Evolutionary conservation across 2,329 filamentous ascomycete genomes (phyloP).

Genomic region (Teratosphaeria destructans): DNA sequence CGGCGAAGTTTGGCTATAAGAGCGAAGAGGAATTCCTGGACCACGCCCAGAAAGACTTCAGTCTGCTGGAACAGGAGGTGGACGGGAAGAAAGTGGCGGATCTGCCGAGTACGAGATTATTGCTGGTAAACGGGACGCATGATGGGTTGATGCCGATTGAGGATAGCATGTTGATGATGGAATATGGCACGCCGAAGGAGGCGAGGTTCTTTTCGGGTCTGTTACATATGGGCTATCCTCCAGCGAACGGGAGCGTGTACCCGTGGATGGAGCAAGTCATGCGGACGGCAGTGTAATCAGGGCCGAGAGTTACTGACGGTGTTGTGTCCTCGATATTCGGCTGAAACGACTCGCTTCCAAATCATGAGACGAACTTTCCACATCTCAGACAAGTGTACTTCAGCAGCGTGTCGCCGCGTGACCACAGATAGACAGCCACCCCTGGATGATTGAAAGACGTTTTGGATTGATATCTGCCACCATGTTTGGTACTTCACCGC

Average conservation of each 20-base stretch:
- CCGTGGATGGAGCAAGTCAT: slow-evolving; percentile 53
- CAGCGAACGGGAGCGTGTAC: slow-evolving; percentile 47
- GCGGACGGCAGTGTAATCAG: slow-evolving; percentile 7
- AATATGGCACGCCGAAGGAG: slow-evolving; percentile 56
- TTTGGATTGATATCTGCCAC: no score
- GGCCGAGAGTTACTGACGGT: no score
- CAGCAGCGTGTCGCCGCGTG: neutral
- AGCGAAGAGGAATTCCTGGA: slow-evolving; percentile 46
- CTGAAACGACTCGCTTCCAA: neutral
- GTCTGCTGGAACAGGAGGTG: slow-evolving; percentile 36
- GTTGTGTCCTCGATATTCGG: no score
- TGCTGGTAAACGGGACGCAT: slow-evolving; percentile 51
- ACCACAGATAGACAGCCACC: no score
- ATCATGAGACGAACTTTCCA: neutral
- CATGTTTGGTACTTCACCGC: no score
- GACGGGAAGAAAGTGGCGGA: slow-evolving; percentile 46
- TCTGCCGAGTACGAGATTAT: slow-evolving; percentile 44
- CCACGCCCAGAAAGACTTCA: slow-evolving; percentile 50
- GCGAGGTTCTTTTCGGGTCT: slow-evolving; percentile 51
- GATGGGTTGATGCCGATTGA: slow-evolving; percentile 61
- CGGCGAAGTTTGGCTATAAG: slow-evolving; percentile 52
- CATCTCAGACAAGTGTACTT: neutral
- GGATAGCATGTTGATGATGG: slow-evolving; percentile 54
- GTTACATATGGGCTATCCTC: slow-evolving; percentile 59
- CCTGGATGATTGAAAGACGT: no score